A percentile compares a stretch with the other conserved stretches of the same genome.
Conservation (phyloP, 2,329 filamentous ascomycete species). For the Amauroascus niger region DNA sequence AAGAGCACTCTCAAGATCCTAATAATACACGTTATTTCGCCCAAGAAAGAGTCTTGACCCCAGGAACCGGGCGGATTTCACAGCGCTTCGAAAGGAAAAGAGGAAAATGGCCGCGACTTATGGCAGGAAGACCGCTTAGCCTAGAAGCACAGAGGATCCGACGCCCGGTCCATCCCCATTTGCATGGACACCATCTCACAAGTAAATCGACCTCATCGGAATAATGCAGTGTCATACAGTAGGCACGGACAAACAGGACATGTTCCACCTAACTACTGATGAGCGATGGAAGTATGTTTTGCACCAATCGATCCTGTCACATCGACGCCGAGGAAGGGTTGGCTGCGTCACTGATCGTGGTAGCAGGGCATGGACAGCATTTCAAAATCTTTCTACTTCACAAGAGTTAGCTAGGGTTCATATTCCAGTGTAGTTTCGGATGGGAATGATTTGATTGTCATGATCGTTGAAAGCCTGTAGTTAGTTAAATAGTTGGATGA, state of each 20-base stretch:
- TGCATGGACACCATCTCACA: background rate
- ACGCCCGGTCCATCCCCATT: background rate
- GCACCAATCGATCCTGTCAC: background rate
- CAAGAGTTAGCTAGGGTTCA: background rate
- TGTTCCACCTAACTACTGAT: background rate
- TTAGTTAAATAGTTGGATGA: too few relatives aligned
- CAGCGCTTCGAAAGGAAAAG: background rate
- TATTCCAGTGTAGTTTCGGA: background rate
- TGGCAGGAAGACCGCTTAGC: background rate
- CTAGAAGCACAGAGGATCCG: background rate
- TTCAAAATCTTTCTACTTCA: background rate
- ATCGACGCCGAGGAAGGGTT: background rate
- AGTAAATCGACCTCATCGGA: background rate
- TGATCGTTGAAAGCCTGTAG: background rate
- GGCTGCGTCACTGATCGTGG: constrained; percentile 1
- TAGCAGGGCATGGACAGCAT: background rate
- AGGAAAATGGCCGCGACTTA: background rate
- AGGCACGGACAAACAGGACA: background rate
- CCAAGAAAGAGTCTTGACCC: background rate
- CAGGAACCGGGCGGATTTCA: background rate
- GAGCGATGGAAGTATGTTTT: constrained; percentile 3
- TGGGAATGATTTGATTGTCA: too few relatives aligned
- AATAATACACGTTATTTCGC: background rate
- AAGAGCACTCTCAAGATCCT: background rate
- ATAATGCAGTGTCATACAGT: background rate